These are phyloP conservation scores for Hypholoma fasciculare DNA, from an alignment of 768 basidiomycete genomes.

Conservation along the genomic window DNA sequence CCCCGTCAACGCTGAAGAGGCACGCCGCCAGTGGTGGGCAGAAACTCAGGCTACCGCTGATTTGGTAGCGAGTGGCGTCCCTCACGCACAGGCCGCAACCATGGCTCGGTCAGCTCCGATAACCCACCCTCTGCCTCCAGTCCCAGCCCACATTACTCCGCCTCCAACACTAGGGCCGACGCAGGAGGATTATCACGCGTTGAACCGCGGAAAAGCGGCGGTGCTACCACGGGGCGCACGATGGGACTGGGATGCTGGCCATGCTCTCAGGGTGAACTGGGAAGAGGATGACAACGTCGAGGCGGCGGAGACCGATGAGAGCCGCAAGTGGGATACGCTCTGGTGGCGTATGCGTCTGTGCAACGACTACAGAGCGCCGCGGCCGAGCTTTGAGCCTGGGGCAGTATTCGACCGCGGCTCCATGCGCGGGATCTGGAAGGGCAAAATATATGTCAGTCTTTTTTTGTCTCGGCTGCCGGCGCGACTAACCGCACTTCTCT, in stretches of 20 bases:
- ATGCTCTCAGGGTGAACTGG: slow-evolving; percentile 10
- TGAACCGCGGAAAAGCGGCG: slow-evolving; percentile 44
- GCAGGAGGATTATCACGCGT: slow-evolving; percentile 58
- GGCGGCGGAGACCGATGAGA: slow-evolving; percentile 23
- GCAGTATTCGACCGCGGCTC: slow-evolving; percentile 49
- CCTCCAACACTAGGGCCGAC: slow-evolving; percentile 37
- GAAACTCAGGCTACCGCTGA: neutral
- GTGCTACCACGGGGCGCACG: slow-evolving; percentile 25
- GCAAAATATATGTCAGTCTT: slow-evolving; percentile 56
- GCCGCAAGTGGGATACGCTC: slow-evolving; percentile 52
- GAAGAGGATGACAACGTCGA: neutral
- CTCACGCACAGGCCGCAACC: neutral
- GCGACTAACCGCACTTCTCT: neutral
- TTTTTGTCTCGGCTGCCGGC: neutral
- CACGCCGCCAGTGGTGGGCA: neutral
- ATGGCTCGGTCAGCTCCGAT: neutral
- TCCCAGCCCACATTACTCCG: slow-evolving; percentile 12
- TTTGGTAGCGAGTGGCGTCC: neutral
- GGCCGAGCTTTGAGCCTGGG: slow-evolving; percentile 29
- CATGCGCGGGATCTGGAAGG: slow-evolving; percentile 61
- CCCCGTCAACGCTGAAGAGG: slow-evolving; percentile 21
- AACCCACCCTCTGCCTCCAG: neutral
- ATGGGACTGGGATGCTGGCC: slow-evolving; percentile 27
- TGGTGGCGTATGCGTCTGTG: slow-evolving; percentile 58
- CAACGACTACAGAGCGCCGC: slow-evolving; percentile 24